phyloP scores from a whole-genome alignment of 257 asterid genomes.

The Solanum rostratum region DNA sequence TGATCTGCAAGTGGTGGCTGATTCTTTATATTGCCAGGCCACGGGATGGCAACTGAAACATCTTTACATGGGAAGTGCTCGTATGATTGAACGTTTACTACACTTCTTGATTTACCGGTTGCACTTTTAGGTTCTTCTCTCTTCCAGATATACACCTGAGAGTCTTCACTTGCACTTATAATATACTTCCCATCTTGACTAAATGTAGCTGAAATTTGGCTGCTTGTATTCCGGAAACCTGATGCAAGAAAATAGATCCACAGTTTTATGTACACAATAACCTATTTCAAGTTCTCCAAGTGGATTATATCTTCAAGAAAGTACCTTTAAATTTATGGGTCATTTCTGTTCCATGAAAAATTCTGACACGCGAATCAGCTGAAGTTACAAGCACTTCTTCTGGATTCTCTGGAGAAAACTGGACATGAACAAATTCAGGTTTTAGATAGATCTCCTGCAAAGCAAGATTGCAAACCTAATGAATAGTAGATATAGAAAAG shows the following conservation, averaged over 20 bases:
- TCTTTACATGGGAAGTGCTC: conserved; percentile 12
- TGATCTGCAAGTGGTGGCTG: background rate
- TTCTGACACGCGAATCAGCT: conserved; percentile 20
- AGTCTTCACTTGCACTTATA: conserved; percentile 18
- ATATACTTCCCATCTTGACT: conserved; percentile 15
- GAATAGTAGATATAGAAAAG: background rate
- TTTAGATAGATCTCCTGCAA: background rate
- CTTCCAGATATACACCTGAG: conserved; percentile 17
- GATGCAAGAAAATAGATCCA: background rate
- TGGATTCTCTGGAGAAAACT: conserved; percentile 11
- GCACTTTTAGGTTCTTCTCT: conserved; percentile 5
- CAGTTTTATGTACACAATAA: background rate
- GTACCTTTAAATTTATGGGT: conserved; percentile 14
- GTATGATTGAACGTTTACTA: background rate
- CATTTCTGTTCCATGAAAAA: conserved; percentile 5
- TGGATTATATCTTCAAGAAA: background rate
- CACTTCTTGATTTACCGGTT: background rate
- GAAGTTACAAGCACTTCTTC: conserved; percentile 14
- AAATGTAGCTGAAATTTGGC: conserved; percentile 12
- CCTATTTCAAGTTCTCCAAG: background rate
- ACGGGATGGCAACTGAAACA: conserved; percentile 5
- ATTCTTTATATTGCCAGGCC: conserved; percentile 8
- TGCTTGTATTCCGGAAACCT: conserved; percentile 11
- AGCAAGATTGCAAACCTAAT: conserved; percentile 6
- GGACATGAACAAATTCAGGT: background rate